Evolutionary conservation across 176 grass and related monocot genomes (phyloP).

Genomic region (Eleusine coracana): DNA sequence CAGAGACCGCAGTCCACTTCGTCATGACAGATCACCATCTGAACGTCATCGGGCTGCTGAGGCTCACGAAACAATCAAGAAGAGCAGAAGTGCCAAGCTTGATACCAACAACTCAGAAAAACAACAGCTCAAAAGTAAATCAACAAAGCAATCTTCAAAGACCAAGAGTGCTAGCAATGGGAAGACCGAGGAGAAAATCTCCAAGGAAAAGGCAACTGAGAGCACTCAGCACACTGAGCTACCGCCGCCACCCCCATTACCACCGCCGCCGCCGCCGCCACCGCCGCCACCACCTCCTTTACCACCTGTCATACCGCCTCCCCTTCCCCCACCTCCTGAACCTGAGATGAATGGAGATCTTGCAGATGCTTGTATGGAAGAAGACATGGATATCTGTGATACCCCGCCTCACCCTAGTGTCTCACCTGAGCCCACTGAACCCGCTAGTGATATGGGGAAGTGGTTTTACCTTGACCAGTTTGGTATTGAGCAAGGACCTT

Average conservation of each 20-base stretch:
- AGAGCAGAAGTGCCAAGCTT: slow-evolving; percentile 52
- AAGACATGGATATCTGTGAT: slow-evolving; percentile 99
- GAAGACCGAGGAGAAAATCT: slow-evolving; percentile 65
- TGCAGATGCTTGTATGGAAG: slow-evolving; percentile 79
- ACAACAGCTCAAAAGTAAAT: slow-evolving; percentile 58
- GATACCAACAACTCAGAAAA: slow-evolving; percentile 64
- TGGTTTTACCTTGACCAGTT: slow-evolving; percentile 96
- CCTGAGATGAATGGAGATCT: slow-evolving; percentile 43
- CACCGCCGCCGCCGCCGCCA: slow-evolving; percentile 51
- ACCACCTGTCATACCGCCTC: slow-evolving; percentile 61
- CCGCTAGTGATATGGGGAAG: slow-evolving; percentile 52
- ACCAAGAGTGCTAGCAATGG: slow-evolving; percentile 61
- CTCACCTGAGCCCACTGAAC: slow-evolving; percentile 49
- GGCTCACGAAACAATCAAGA: slow-evolving; percentile 58
- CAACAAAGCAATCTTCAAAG: slow-evolving; percentile 70
- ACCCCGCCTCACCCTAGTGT: slow-evolving; percentile 78
- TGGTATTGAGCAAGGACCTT: slow-evolving; percentile 85
- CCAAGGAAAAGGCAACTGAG: slow-evolving; percentile 66
- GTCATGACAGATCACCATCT: slow-evolving; percentile 62
- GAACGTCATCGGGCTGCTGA: slow-evolving; percentile 49
- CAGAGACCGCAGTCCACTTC: slow-evolving; percentile 61
- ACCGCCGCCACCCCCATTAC: slow-evolving; percentile 66
- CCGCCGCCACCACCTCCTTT: slow-evolving; percentile 65
- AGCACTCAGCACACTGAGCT: slow-evolving; percentile 51
- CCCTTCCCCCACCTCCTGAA: slow-evolving; percentile 55